These are phyloP conservation scores for Pulveroboletus sp. DNA, from an alignment of 768 basidiomycete genomes.

Conservation along the genomic window DNA sequence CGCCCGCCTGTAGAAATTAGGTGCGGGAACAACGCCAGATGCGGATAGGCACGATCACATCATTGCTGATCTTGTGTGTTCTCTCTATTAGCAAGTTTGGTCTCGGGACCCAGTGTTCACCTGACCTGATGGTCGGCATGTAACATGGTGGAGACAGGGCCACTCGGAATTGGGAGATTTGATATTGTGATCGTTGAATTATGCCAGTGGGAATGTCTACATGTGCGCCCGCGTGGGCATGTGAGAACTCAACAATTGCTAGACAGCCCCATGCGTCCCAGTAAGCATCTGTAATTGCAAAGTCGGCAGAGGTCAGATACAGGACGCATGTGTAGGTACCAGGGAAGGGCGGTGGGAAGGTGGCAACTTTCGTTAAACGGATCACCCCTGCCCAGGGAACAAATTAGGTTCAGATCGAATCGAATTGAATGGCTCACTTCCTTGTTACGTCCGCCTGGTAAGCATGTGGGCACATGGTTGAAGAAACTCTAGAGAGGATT, in stretches of 20 bases:
- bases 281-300: background rate
- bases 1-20: conserved; percentile 8
- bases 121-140: conserved; percentile 2
- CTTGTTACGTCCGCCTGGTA: conserved; percentile 6
- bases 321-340: background rate
- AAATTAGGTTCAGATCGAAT: conserved; percentile 1
- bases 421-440: conserved; percentile 2
- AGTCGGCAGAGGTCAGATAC: background rate
- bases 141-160: conserved; percentile 9
- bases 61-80: conserved; percentile 1
- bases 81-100: conserved; percentile 2
- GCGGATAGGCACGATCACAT: conserved; percentile 17
- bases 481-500: background rate
- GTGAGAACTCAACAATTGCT: conserved; percentile 3
- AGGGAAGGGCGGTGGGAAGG: background rate
- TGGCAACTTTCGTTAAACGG: background rate
- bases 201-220: conserved; percentile 12
- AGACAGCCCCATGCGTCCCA: background rate
- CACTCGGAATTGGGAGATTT: conserved; percentile 14
- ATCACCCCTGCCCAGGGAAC: background rate
- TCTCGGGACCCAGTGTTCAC: background rate
- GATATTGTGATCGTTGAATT: conserved; percentile 11
- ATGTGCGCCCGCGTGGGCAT: conserved; percentile 3
- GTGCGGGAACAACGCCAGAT: conserved; percentile 4
- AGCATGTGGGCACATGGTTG: conserved; percentile 1